Evolutionary conservation across 2,329 filamentous ascomycete genomes (phyloP), one percentile per base, ranked within the genome.

Genomic region (Xylariaceae sp.): DNA sequence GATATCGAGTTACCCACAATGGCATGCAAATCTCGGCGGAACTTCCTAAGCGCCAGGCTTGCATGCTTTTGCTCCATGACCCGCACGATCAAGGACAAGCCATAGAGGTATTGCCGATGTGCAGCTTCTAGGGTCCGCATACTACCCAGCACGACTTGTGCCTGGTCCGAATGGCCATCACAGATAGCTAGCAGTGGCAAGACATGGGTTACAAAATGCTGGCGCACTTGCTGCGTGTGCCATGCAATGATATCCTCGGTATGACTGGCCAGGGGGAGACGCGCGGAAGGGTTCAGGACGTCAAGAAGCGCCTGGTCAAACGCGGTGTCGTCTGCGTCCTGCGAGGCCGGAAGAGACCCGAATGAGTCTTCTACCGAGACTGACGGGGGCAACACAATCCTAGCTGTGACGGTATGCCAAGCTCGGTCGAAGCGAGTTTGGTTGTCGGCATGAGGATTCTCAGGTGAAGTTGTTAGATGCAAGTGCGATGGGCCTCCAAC

Each of bases 1-100:
- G 78, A 79, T 53, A 83, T 75, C 10, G 84, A 84, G 64, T 87
- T 86, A 42, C 81, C 79, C 56, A 89, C 78, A 18, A 88, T 74
- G 18, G 84, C 82, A 61, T 87, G 79, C 11, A 89, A 67, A 56
- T 89, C 84, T 45, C 78, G 72, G 14, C 73, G 74, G 61, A 89
- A 87, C 50, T 78, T 80, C 47, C 63, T 64, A 7, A 76, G 68
- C 38, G 72, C 72, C 31, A 66, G 64, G 42, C 69, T 66, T 48
- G 70, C 73, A 22, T 64, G 60, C 31, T 63, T 66, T 42, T 69
- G 67, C 11, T 73, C 66, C 57, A 80, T 73, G 17, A 74, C 78
- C 51, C 76, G 73, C 31, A 75, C 62, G 45, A 86, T 73, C 46
- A 81, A 69, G 10, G 74, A 73, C 51, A 85, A 64, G 2, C 81